Percentiles rank a stretch among this genome's conserved stretches.
These are phyloP conservation scores for Eimeria tenella DNA, from an alignment of 169 alveolate species.

Conservation along the genomic window DNA sequence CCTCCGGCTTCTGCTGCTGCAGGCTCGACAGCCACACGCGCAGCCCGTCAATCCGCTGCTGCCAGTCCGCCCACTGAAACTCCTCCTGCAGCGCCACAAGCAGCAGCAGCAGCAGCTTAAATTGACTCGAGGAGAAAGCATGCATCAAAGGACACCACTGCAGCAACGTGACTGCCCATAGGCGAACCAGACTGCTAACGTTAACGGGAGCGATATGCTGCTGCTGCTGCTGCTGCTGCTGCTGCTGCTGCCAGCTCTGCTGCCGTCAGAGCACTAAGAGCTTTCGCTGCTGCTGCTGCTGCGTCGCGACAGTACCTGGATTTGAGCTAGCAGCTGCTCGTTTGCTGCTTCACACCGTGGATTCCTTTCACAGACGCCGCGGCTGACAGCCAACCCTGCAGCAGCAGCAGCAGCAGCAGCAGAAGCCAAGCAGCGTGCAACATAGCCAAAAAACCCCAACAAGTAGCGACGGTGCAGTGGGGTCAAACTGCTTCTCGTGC, in stretches of 20 bases:
- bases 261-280: background rate
- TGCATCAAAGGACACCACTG: background rate
- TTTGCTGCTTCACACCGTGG: constrained; percentile 72
- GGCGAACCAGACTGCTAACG: background rate
- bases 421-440: constrained; percentile 4
- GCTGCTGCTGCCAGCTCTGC: constrained; percentile 30
- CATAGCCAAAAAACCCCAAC: background rate
- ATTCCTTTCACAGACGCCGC: constrained; percentile 64
- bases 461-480: background rate
- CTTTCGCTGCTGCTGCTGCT: constrained; percentile 25
- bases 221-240: constrained; percentile 34
- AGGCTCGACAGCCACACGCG: constrained; percentile 70
- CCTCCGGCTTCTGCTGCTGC: constrained; percentile 13
- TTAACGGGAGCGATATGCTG: background rate
- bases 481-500: background rate
- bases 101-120: constrained; percentile 5
- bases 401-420: constrained; percentile 43
- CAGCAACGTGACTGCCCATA: background rate
- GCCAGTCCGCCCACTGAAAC: constrained; percentile 74
- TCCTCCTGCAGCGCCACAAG: constrained; percentile 63
- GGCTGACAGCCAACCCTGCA: constrained; percentile 66
- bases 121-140: background rate
- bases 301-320: constrained; percentile 41
- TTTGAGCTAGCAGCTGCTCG: constrained; percentile 44
- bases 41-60: constrained; percentile 66